phyloP scores from a whole-genome alignment of 805 yeast genomes.

The Candida saitoana region DNA sequence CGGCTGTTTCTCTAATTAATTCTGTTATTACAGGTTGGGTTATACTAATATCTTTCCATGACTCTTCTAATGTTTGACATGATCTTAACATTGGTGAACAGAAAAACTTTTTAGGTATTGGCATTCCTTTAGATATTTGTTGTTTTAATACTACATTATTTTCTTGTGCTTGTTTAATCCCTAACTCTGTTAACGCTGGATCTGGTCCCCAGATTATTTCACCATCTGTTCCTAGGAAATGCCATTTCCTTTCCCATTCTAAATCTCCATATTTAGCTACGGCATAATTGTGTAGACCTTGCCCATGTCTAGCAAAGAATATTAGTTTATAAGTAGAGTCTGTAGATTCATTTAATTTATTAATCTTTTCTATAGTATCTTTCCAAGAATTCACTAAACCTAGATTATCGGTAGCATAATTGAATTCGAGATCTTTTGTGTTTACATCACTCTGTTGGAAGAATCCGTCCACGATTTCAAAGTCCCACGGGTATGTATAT shows the following conservation, averaged over 20 bases:
- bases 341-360: slow-evolving; percentile 28
- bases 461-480: slow-evolving; percentile 43
- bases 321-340: slow-evolving; percentile 40
- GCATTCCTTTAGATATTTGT: slow-evolving; percentile 42
- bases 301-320: slow-evolving; percentile 61
- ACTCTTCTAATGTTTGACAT: slow-evolving; percentile 45
- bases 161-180: slow-evolving; percentile 49
- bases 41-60: slow-evolving; percentile 39
- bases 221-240: slow-evolving; percentile 48
- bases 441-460: slow-evolving; percentile 39
- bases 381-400: slow-evolving; percentile 43
- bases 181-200: slow-evolving; percentile 51
- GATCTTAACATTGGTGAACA: slow-evolving; percentile 61
- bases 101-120: slow-evolving; percentile 49
- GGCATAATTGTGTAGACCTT: slow-evolving; percentile 57
- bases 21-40: slow-evolving; percentile 35
- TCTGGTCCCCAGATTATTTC: slow-evolving; percentile 54
- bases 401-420: slow-evolving; percentile 34
- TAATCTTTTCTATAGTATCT: slow-evolving; percentile 23
- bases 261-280: slow-evolving; percentile 47
- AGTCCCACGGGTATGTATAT: slow-evolving; percentile 32
- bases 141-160: slow-evolving; percentile 38
- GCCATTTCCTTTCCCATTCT: slow-evolving; percentile 54
- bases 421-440: slow-evolving; percentile 42
- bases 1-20: slow-evolving; percentile 54